Evolutionary conservation across 768 basidiomycete genomes (phyloP).

Genomic region (Paxillus ammoniavirescens): DNA sequence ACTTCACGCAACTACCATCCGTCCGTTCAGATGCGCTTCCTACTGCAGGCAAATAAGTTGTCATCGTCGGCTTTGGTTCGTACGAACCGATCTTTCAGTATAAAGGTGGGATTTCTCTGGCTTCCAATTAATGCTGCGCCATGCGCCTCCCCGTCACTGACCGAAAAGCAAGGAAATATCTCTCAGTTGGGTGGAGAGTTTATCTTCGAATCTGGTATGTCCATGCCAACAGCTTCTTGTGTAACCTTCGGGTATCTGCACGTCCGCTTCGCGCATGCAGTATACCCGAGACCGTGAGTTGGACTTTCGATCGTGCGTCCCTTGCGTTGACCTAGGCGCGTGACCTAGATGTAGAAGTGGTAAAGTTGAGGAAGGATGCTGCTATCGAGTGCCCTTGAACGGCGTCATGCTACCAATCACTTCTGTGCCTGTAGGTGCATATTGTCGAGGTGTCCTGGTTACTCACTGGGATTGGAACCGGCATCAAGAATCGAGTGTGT

Average conservation of each 20-base stretch:
- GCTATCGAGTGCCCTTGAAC: constrained; percentile 32
- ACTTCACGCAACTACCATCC: constrained; percentile 45
- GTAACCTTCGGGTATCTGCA: constrained; percentile 26
- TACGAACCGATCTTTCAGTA: constrained; percentile 52
- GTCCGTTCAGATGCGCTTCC: constrained; percentile 42
- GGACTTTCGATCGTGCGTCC: neutral
- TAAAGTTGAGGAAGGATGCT: constrained; percentile 45
- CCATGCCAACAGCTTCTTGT: neutral
- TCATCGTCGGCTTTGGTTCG: constrained; percentile 64
- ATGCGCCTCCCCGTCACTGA: constrained; percentile 23
- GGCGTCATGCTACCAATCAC: too few species aligned
- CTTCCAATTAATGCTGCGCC: too few species aligned
- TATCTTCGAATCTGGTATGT: constrained; percentile 54
- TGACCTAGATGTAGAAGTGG: constrained; percentile 45
- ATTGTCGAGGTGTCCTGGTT: too few species aligned
- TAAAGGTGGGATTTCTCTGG: constrained; percentile 32
- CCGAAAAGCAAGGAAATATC: constrained; percentile 65
- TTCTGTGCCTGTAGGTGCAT: too few species aligned
- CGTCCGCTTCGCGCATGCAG: constrained; percentile 56
- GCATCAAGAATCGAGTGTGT: too few species aligned
- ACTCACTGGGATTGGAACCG: too few species aligned
- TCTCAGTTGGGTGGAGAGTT: constrained; percentile 66
- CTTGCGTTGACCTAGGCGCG: neutral
- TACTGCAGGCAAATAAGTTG: constrained; percentile 38
- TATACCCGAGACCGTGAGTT: constrained; percentile 58